Conservation (phyloP, 2,329 filamentous ascomycete genomes). For the Colletotrichum graminicola region DNA sequence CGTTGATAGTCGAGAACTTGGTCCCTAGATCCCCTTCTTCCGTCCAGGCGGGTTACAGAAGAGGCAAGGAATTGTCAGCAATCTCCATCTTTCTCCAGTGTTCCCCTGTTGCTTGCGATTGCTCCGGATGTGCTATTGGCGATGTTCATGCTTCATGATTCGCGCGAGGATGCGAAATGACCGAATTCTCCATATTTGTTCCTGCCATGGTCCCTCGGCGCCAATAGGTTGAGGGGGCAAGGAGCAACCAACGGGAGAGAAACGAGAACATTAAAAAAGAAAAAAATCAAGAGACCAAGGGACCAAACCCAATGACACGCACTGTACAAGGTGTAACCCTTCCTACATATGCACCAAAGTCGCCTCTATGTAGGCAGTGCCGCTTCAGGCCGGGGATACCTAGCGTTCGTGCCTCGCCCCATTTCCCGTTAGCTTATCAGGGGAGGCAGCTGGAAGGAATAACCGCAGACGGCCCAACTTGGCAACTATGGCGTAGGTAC, state of each 20-base stretch:
- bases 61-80: conserved; percentile 20
- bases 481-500: conserved; percentile 39
- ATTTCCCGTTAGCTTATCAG: conserved; percentile 29
- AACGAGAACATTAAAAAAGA: background rate
- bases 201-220: conserved; percentile 26
- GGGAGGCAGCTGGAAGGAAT: conserved; percentile 30
- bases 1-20: background rate
- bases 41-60: conserved; percentile 23
- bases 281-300: conserved; percentile 25
- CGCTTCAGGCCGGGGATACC: conserved; percentile 26
- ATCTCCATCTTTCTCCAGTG: conserved; percentile 33
- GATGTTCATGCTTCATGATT: conserved; percentile 32
- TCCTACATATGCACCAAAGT: background rate
- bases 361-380: background rate
- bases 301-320: conserved; percentile 19
- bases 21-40: conserved; percentile 7
- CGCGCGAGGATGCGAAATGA: conserved; percentile 33
- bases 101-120: conserved; percentile 25
- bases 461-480: conserved; percentile 15
- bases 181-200: conserved; percentile 38
- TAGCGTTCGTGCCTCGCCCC: conserved; percentile 34
- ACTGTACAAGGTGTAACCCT: conserved; percentile 4
- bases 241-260: background rate
- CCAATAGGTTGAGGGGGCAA: background rate
- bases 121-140: conserved; percentile 1